phyloP scores from a whole-genome alignment of 139 green algal genomes.

The Zygnema circumcarinatum region DNA sequence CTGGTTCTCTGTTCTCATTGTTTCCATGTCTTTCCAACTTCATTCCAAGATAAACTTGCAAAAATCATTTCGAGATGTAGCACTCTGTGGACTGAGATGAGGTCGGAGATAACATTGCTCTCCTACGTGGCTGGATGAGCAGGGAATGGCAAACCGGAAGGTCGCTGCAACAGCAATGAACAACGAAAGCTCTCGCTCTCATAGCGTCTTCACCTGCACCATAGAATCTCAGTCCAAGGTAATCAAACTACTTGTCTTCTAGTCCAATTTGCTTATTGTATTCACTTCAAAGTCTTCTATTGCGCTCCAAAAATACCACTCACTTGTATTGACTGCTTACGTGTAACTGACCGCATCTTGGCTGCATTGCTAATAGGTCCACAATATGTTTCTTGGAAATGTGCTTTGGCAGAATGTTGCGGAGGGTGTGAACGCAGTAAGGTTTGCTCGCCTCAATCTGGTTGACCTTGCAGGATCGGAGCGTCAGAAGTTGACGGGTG shows the following conservation, averaged over 20 bases:
- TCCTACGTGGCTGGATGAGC: neutral
- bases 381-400: too few relatives aligned
- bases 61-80: too few relatives aligned
- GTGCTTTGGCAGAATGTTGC: neutral
- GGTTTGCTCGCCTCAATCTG: slow-evolving; percentile 75
- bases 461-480: slow-evolving; percentile 89
- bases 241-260: too few relatives aligned
- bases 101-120: too few relatives aligned
- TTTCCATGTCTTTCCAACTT: slow-evolving; percentile 9
- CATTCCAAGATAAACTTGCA: too few relatives aligned
- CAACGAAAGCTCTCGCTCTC: slow-evolving; percentile 80
- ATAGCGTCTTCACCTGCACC: slow-evolving; percentile 86
- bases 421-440: slow-evolving; percentile 2
- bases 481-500: slow-evolving; percentile 46
- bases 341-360: too few relatives aligned
- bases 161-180: slow-evolving; percentile 89
- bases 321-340: too few relatives aligned
- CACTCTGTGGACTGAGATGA: too few relatives aligned
- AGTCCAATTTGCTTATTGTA: too few relatives aligned
- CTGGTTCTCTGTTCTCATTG: neutral
- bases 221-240: slow-evolving; percentile 46
- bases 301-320: too few relatives aligned
- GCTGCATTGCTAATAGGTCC: too few relatives aligned
- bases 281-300: too few relatives aligned
- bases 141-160: slow-evolving; percentile 75